A percentile compares a stretch with the other conserved stretches of the same genome.
Evolutionary conservation across 805 yeast genomes (phyloP).

Genomic region (Candida pseudoglaebosa): DNA sequence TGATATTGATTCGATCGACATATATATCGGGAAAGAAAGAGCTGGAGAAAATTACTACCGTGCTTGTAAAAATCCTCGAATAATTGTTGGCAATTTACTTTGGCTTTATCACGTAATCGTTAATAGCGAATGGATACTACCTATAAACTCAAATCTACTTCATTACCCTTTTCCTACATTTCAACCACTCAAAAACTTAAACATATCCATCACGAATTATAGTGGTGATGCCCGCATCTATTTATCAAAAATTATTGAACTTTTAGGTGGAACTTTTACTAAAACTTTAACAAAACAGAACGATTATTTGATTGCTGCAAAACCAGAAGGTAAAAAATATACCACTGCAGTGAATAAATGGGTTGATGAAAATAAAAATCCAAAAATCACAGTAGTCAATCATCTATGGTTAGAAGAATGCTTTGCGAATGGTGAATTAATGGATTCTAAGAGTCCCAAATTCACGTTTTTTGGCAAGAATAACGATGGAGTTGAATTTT

Average conservation of each 20-base stretch:
- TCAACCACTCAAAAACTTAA: slow-evolving; percentile 44
- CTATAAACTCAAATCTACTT: slow-evolving; percentile 50
- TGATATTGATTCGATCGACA: slow-evolving; percentile 18
- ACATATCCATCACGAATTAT: slow-evolving; percentile 72
- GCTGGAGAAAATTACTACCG: slow-evolving; percentile 50
- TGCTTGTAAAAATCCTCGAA: slow-evolving; percentile 38
- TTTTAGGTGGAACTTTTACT: slow-evolving; percentile 76
- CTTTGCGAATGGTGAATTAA: slow-evolving; percentile 53
- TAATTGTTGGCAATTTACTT: slow-evolving; percentile 58
- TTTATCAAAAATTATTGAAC: slow-evolving; percentile 55
- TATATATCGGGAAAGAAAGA: slow-evolving; percentile 61
- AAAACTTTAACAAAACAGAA: slow-evolving; percentile 59
- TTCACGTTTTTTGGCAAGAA: slow-evolving; percentile 46
- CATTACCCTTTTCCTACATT: slow-evolving; percentile 64
- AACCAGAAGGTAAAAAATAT: slow-evolving; percentile 68
- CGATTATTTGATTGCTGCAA: slow-evolving; percentile 69
- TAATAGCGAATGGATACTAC: slow-evolving; percentile 51
- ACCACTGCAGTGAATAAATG: slow-evolving; percentile 64
- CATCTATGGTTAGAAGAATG: slow-evolving; percentile 90
- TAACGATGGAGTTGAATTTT: slow-evolving; percentile 36
- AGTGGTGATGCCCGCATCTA: slow-evolving; percentile 81
- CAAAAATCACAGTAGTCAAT: slow-evolving; percentile 53
- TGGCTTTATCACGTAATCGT: slow-evolving; percentile 75
- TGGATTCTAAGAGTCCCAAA: slow-evolving; percentile 42
- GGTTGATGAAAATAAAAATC: slow-evolving; percentile 32